Base-by-base conservation (phyloP, 108 stramenopile genomes). In the Thalassiosira profunda region DNA sequence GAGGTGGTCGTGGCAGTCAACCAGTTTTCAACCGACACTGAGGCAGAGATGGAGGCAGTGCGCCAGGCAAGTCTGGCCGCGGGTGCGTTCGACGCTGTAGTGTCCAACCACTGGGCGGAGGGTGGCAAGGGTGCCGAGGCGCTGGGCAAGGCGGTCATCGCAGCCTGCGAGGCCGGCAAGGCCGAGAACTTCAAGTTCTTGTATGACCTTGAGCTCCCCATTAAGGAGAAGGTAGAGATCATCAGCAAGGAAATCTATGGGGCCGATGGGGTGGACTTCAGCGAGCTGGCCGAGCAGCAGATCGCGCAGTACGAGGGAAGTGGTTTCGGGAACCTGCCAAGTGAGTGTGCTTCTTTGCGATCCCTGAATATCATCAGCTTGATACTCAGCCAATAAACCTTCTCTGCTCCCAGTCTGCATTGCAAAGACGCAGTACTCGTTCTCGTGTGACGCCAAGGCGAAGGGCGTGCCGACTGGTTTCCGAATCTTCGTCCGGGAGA, bases 401-500 rank as follows among this genome's bases (percentile, higher is more conserved):
- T n/a, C n/a, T n/a, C n/a, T n/a, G n/a, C n/a, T 2, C 42, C 23
- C 48, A 66, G 65, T 99, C 57, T 99, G 99, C 68, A 94, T 99
- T 47, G 99, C 99, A 31, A 99, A 99, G 78, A 99, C 99, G 7
- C 99, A 99, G 67, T 98, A 98, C 80, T 93, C 91, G 7, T 94
- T 99, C 76, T 95, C 93, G 53, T 95, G 94, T 45, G 98, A 99
- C 67, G 74, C 99, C 5, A 25, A 81, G 23, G 86, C 87, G 30
- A 98, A 98, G 68, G 99, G 97, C 20, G 94, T 92, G 1, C 98
- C 98, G 9, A 95, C 87, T 8, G 92, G 86, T 12, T 92, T 92
- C 47, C 82, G 88, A 14, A 92, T 98, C 34, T 80, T 83, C 46
- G 98, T 99, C 14, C 85, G 99, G 37, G 99, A 99, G 49, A 91